phyloP scores from a whole-genome alignment of 2,329 filamentous ascomycete species.

The Diaporthe amygdali region DNA sequence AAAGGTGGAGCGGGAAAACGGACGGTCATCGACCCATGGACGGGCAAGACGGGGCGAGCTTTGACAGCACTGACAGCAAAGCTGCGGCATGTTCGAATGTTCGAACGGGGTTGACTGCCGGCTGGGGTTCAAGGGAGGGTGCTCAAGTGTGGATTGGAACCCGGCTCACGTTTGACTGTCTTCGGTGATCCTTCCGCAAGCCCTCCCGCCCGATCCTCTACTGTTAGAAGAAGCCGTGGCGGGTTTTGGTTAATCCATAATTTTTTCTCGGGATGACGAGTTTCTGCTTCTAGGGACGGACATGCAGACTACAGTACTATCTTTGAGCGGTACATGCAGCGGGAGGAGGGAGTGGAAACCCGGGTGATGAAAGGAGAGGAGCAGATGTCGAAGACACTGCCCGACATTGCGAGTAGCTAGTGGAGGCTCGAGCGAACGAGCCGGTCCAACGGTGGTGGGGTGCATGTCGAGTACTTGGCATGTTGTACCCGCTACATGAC shows the following conservation, averaged over 20 bases:
- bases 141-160: background rate
- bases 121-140: slow-evolving; percentile 8
- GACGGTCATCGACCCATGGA: slow-evolving; percentile 5
- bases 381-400: slow-evolving; percentile 1
- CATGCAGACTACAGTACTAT: background rate
- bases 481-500: background rate
- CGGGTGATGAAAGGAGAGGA: slow-evolving; percentile 1
- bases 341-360: background rate
- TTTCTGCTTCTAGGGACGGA: background rate
- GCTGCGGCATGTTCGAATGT: slow-evolving; percentile 1
- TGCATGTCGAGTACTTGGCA: background rate
- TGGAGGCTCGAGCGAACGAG: slow-evolving; percentile 7
- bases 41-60: background rate
- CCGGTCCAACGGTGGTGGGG: slow-evolving; percentile 16
- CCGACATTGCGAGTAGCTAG: background rate
- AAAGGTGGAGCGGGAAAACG: background rate
- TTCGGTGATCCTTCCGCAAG: background rate
- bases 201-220: background rate
- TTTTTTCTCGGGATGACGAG: background rate
- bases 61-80: slow-evolving; percentile 14
- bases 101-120: background rate
- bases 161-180: background rate
- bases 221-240: background rate
- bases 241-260: background rate
- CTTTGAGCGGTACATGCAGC: background rate